Evolutionary conservation across 2,329 filamentous ascomycete genomes (phyloP).

Genomic region (Beauveria bassiana): DNA sequence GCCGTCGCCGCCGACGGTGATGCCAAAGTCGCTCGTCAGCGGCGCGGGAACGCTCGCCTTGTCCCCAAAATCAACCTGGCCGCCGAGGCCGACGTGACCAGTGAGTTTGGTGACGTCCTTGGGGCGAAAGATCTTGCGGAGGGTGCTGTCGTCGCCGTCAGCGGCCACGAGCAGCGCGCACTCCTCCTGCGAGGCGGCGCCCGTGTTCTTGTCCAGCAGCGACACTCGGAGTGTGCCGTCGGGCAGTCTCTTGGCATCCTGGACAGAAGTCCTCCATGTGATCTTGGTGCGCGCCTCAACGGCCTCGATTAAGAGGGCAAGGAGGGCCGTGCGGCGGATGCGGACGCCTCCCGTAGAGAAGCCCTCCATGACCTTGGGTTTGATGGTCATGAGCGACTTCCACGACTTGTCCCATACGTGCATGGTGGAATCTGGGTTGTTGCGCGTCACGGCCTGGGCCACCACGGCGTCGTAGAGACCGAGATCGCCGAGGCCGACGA

Average conservation of each 20-base stretch:
- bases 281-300: constrained; percentile 12
- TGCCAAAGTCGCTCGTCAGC: constrained; percentile 26
- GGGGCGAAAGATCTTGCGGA: constrained; percentile 27
- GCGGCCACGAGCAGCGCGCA: constrained; percentile 34
- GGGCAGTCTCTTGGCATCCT: not conserved
- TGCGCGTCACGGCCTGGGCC: constrained; percentile 17
- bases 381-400: constrained; percentile 20
- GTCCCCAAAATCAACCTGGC: constrained; percentile 23
- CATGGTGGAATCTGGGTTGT: constrained; percentile 18
- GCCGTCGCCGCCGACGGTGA: constrained; percentile 26
- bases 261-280: constrained; percentile 1
- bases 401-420: constrained; percentile 27
- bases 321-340: constrained; percentile 22
- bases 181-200: not conserved
- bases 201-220: not conserved
- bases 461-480: constrained; percentile 25
- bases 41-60: constrained; percentile 21
- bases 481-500: constrained; percentile 26
- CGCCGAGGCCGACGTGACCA: constrained; percentile 28
- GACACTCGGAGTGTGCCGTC: constrained; percentile 7
- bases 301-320: constrained; percentile 20
- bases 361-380: constrained; percentile 16
- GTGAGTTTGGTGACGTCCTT: constrained; percentile 26
- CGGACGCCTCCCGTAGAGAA: constrained; percentile 22
- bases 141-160: constrained; percentile 31